phyloP scores from a whole-genome alignment of 371 early-diverging fungal genomes.

The Massospora cicadina region DNA sequence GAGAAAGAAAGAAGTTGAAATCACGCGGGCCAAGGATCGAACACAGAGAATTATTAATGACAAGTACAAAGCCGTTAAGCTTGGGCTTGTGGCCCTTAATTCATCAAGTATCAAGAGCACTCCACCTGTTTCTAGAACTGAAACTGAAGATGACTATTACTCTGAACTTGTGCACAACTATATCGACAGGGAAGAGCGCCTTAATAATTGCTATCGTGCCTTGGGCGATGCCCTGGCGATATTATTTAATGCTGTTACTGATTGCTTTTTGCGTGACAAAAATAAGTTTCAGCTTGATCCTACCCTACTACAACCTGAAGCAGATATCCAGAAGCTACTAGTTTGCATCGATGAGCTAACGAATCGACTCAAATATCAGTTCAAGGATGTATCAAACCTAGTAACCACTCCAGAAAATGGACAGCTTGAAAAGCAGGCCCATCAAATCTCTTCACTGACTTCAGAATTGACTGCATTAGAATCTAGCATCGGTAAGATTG shows the following conservation, averaged over 20 bases:
- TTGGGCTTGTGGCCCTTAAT: slow-evolving; percentile 19
- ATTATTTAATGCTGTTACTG: neutral
- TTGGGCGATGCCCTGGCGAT: neutral
- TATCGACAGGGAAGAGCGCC: neutral
- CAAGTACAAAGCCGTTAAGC: slow-evolving; percentile 19
- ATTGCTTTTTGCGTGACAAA: neutral
- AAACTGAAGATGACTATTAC: neutral
- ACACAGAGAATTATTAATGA: slow-evolving; percentile 25
- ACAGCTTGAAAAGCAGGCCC: neutral
- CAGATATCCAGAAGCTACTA: neutral
- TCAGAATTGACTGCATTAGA: neutral
- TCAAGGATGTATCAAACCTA: neutral
- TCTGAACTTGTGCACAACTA: neutral
- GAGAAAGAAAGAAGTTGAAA: slow-evolving; percentile 24
- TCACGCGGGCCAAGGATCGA: slow-evolving; percentile 20
- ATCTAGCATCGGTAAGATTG: neutral
- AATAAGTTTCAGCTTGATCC: neutral
- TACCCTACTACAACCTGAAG: neutral
- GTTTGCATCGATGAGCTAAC: neutral
- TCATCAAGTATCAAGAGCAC: slow-evolving; percentile 11
- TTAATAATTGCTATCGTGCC: neutral
- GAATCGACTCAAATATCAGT: neutral
- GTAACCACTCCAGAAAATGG: neutral
- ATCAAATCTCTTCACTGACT: neutral
- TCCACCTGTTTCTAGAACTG: neutral